Base-by-base conservation (phyloP, 192 early-diverging fungal genomes). In the Linnemannia elongata region DNA sequence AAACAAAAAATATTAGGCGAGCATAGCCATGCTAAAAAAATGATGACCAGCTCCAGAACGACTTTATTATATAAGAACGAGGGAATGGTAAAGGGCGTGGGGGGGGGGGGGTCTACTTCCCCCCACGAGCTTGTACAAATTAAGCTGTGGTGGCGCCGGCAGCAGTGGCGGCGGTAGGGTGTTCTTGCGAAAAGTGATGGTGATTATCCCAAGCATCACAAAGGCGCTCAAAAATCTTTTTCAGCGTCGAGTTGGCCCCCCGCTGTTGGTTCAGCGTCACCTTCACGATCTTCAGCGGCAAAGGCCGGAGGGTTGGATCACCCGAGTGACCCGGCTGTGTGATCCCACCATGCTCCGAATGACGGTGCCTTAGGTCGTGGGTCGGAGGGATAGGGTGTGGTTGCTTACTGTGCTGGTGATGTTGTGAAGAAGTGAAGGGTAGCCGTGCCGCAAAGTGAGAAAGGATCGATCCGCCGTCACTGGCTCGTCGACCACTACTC, bases 191-290 rank as follows among this genome's bases (percentile, higher is more conserved):
- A 33, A 66, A 66, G 30, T 66, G 60, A 13, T 66, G 30, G 13
- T 66, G 60, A 66, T 12, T 33, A 47, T 87, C 85, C 85, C 85
- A 87, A 0, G 76, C 72, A 0, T 72, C 76, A n/a, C 74, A 73
- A n/a, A 87, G 45, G 0, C 68, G 38, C 35, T 81, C 85, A 35
- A 75, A 80, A 41, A 87, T 81, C 85, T 78, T 81, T 33, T 54
- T 75, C 41, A 87, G 44, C 0, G 85, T 87, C 27, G 85, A 87
- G 42, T 87, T 87, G 63, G 85, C 85, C 0, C 85, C 85, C 47
- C 81, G 85, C n/a, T 87, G 85, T 17, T 87, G 85, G 36, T 87
- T 71, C 47, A 87, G 30, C 3, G 85, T 87, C 63, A 87, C 79
- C 35, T 81, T 87, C 20, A 87, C 85, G 2, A 76, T 42, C 63